Evolutionary conservation across 2,329 filamentous ascomycete genomes (phyloP), one percentile per base, ranked within the genome.

Genomic region (Raffaelea arxii): DNA sequence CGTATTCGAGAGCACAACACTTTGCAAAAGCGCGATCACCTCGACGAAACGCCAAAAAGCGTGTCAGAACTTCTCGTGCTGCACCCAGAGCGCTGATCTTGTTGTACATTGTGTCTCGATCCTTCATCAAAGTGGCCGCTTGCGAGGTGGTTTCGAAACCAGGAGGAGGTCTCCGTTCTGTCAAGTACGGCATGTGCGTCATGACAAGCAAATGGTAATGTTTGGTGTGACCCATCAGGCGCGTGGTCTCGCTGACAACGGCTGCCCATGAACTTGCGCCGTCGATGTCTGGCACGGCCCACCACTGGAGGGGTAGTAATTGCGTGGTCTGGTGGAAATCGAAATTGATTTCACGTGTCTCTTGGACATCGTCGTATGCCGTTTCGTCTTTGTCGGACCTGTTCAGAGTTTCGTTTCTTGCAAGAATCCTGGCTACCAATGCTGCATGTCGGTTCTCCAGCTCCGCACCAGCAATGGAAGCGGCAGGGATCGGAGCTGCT

Each of bases 121-220:
- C 60, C 11, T 59, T 56, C 16, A 62, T 58, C 22, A 57, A 44
- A 7, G 23, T 6, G 5, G 25, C n/a, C 25, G 9, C 10, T 11
- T 22, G 16, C 16, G 38, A 7, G 44, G 19, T 9, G 37, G 37
- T 10, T 18, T 22, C 19, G 38, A 14, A 16, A 41, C 35, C 10
- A 32, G 25, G 25, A 40, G 4, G 14, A 36, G 16, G 25, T 11
- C 36, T 40, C 19, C 64, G 60, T 12, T 63, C 65, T 6, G 75
- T 62, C 53, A 77, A 66, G 47, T 72, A 75, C 0, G 74, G 74
- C 0, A 77, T 61, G 48, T 77, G 73, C 0, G 75, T 63, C n/a
- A 71, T 63, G 25, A 69, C 65, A 6, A 77, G 59, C 6, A 75
- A 58, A 19, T 68, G 63, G 50, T 68, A 67, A 49, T 75, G 69